Percentiles rank a stretch among this genome's conserved stretches.
These are phyloP conservation scores for Saccharomycopsis javanensis DNA, from an alignment of 805 yeast genomes.

Conservation along the genomic window DNA sequence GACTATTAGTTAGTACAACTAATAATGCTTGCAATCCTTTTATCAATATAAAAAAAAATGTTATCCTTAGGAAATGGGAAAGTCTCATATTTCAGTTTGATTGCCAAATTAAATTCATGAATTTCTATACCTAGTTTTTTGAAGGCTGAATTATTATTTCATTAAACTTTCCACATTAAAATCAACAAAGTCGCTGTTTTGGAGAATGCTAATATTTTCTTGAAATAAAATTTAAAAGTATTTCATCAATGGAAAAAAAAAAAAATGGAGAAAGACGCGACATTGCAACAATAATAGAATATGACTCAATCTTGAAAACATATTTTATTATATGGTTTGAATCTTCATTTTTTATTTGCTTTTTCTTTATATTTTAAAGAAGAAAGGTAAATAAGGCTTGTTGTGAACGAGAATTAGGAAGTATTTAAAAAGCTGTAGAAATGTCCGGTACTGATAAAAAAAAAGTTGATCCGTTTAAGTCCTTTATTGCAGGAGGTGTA, in stretches of 20 bases:
- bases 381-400: no score
- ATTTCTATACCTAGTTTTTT: no score
- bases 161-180: no score
- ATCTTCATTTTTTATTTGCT: no score
- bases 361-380: no score
- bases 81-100: background rate
- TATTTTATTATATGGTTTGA: background rate
- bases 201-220: no score
- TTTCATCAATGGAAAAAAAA: background rate
- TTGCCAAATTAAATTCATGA: no score
- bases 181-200: no score
- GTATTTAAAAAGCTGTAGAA: background rate
- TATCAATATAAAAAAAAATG: constrained; percentile 12
- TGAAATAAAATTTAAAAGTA: background rate
- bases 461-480: constrained; percentile 60
- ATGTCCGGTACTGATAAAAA: constrained; percentile 6
- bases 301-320: background rate
- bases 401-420: no score
- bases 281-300: background rate
- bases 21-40: constrained; percentile 8
- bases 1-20: constrained; percentile 6
- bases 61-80: constrained; percentile 9
- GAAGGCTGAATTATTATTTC: no score
- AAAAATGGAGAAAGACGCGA: background rate
- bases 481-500: constrained; percentile 89